A percentile compares a stretch with the other conserved stretches of the same genome.
phyloP scores from a whole-genome alignment of 108 stramenopile genomes.

The Hondaea fermentalgiana region DNA sequence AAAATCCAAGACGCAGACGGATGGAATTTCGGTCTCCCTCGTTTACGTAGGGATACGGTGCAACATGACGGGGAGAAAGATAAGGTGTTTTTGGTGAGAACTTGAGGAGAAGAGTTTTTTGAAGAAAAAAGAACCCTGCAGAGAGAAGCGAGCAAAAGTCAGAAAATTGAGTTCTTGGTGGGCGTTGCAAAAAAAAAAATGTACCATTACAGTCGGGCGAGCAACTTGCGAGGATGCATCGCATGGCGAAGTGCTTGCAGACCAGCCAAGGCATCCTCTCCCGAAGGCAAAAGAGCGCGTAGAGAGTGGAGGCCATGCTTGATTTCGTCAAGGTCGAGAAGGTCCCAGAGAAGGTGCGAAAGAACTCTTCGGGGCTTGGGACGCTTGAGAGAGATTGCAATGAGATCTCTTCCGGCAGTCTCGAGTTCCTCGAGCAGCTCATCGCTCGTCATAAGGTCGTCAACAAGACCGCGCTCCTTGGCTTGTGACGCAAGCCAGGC shows the following conservation, averaged over 20 bases:
- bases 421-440: constrained; percentile 65
- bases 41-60: too few species aligned
- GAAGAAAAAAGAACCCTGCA: too few species aligned
- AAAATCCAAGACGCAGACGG: too few species aligned
- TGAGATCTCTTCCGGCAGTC: constrained; percentile 61
- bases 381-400: background rate
- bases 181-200: too few species aligned
- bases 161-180: too few species aligned
- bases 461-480: constrained; percentile 65
- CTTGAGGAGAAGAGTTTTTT: too few species aligned
- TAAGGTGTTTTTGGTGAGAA: too few species aligned
- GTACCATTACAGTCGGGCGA: background rate
- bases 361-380: background rate
- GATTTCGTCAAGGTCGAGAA: background rate
- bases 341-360: background rate
- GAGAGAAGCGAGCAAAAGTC: too few species aligned
- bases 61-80: too few species aligned
- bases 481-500: constrained; percentile 85
- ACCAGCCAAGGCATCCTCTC: background rate
- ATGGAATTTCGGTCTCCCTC: too few species aligned
- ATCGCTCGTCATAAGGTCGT: constrained; percentile 74
- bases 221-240: background rate
- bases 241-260: background rate
- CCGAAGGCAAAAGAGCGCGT: background rate
- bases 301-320: background rate